Base-by-base conservation (phyloP, 768 basidiomycete genomes). In the Leccinum arenicola region DNA sequence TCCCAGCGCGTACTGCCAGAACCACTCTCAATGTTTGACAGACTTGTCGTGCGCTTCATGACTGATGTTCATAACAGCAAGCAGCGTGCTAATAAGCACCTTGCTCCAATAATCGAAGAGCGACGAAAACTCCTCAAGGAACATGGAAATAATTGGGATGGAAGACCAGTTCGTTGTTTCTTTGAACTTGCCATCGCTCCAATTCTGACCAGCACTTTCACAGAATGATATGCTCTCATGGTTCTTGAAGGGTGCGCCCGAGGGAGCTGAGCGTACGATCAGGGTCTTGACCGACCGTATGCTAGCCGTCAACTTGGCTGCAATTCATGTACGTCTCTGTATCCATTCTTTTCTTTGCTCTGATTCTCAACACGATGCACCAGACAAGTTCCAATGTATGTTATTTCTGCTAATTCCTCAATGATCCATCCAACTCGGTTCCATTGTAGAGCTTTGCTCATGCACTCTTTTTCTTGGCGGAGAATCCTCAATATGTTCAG, bases 291-390 rank as follows among this genome's bases (percentile, higher is more conserved):
- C 53, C 1, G 10, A 3, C 5, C 52, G 54, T 35, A 9, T 55
- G 6, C 10, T 55, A 11, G n/a, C 9, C 9, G 15, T 49, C 21
- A 55, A 55, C 23, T 55, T 55, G 21, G 31, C 54, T 10, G 45
- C 45, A 6, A 33, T 55, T 19, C 67, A 65, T 50, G 72, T 72
- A 29, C 15, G 65, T 55, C 35, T 38, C 10, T 11, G 6, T 12
- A 3, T 25, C 0, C 3, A 6, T 12, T n/a, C 17, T 14, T 4
- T 54, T 12, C 2, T 6, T 52, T 9, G 2, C 25, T 27, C 11
- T 35, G 10, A 15, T 14, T 2, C 6, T 52, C 11, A 10, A 14
- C 6, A n/a, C 14, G 19, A 6, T 35, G 6, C 19, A 12, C 10
- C 31, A 52, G 50, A 35, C 50, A 19, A 54, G 6, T 29, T 31